These are phyloP conservation scores for Delonix regia DNA, from an alignment of 306 rosid genomes.

Conservation along the genomic window DNA sequence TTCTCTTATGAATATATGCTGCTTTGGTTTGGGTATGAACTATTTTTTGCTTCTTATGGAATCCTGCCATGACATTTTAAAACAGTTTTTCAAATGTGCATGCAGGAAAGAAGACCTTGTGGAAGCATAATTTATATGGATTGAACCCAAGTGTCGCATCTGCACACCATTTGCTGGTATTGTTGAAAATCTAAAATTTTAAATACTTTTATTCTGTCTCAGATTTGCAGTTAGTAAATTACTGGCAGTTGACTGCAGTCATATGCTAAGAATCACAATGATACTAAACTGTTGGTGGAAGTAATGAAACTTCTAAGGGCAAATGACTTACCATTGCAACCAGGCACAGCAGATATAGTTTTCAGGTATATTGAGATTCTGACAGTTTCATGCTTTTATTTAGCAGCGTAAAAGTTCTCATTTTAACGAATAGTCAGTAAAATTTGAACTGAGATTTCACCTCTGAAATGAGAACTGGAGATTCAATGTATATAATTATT, in stretches of 20 bases:
- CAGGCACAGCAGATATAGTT: conserved; percentile 96
- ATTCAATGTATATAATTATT: conserved; percentile 27
- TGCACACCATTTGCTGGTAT: conserved; percentile 86
- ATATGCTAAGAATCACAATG: conserved; percentile 68
- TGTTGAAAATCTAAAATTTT: conserved; percentile 29
- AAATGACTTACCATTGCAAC: conserved; percentile 80
- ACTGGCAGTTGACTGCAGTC: conserved; percentile 48
- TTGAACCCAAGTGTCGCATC: conserved; percentile 73
- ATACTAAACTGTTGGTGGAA: conserved; percentile 71
- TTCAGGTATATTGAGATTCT: conserved; percentile 63
- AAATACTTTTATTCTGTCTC: conserved; percentile 24
- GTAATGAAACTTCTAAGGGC: conserved; percentile 74
- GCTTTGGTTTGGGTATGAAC: not conserved
- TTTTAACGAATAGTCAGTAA: not conserved
- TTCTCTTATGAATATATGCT: not conserved
- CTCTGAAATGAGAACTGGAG: not conserved
- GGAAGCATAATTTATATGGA: conserved; percentile 89
- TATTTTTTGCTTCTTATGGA: not conserved
- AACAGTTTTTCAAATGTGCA: conserved; percentile 24
- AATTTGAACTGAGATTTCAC: conserved; percentile 20
- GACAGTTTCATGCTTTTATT: conserved; percentile 25
- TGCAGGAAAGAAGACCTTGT: conserved; percentile 84
- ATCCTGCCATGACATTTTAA: conserved; percentile 13
- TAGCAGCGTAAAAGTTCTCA: conserved; percentile 12
- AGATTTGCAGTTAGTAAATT: conserved; percentile 31